Evolutionary conservation across 257 asterid genomes (phyloP), one percentile per base, ranked within the genome.

Genomic region (Gentiana straminea): DNA sequence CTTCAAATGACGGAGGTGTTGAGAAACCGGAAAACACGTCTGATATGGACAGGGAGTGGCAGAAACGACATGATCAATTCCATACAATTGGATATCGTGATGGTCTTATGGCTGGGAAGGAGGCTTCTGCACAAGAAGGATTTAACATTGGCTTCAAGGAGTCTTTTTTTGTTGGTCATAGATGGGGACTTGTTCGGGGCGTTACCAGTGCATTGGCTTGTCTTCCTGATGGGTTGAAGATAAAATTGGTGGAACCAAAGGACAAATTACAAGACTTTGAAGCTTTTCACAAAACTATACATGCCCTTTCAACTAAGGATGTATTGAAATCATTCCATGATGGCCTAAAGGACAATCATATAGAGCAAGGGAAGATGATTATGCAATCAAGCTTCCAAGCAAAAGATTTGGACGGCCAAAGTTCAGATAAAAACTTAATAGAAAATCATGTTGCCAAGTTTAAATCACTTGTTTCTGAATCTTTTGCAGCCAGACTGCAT

Each of bases 41-140:
- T 63, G 84, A 80, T 52, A 66, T 81, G 77, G 88, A 86, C 66
- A 82, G 93, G 74, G 93, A 89, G 77, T 86, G 94, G 87, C 75
- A 60, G 62, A 84, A 65, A 81, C 66, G 94, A 76, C 89, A 60
- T 11, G 59, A 78, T 58, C 86, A 79, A 59, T 91, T 84, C 67
- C 87, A 84, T 61, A 87, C 92, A 71, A 69, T 84, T n/a, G 98
- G 98, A 70, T 91, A 87, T 72, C 96, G 98, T 35, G 98, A 91
- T 54, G 98, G 98, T 65, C 64, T 87, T 54, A 67, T 84, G 46
- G 88, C 88, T 57, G 98, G 93, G 64, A 81, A 87, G 70, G 95
- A 91, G 66, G 77, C 84, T 58, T 81, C 94, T 33, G 84, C 80
- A 10, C 98, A 91, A 60, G 87, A 83, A 49, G 96, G 98, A 35